Conservation (phyloP, 805 yeast species). For the Nakazawaea molendinolei region DNA sequence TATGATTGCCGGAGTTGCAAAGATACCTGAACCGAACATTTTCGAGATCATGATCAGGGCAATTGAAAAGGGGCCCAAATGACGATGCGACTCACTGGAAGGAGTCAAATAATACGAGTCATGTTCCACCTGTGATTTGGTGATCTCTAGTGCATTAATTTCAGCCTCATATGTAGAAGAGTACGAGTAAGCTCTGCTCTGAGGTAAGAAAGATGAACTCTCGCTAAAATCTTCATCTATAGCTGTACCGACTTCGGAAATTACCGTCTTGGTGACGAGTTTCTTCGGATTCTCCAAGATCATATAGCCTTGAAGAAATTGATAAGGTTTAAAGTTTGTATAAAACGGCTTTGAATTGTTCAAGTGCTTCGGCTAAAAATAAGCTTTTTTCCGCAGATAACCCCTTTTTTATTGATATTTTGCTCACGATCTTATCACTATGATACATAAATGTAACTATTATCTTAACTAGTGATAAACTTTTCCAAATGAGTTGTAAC, state of each 20-base stretch:
- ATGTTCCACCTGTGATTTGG: constrained; percentile 10
- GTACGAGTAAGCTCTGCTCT: constrained; percentile 4
- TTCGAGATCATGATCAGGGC: constrained; percentile 49
- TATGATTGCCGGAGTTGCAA: constrained; percentile 53
- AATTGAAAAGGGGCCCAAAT: constrained; percentile 54
- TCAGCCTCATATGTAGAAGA: constrained; percentile 9
- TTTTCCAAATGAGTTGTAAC: too few relatives aligned
- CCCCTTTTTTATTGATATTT: too few relatives aligned
- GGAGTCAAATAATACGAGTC: constrained; percentile 10
- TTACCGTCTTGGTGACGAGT: neutral
- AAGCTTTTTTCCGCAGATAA: too few relatives aligned
- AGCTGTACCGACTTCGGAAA: neutral
- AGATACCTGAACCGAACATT: constrained; percentile 61
- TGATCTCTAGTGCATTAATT: constrained; percentile 3
- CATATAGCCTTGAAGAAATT: too few relatives aligned
- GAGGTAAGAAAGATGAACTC: neutral
- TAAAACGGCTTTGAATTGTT: too few relatives aligned
- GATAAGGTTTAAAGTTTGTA: too few relatives aligned
- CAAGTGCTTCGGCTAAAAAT: too few relatives aligned
- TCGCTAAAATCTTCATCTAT: constrained; percentile 2
- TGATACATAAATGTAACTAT: too few relatives aligned
- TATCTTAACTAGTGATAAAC: too few relatives aligned
- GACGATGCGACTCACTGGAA: constrained; percentile 51
- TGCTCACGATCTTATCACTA: too few relatives aligned
- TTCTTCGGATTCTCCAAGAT: constrained; percentile 7